A percentile compares a stretch with the other conserved stretches of the same genome.
Conservation (phyloP, 164 flowering plant species). For the Macadamia integrifolia region DNA sequence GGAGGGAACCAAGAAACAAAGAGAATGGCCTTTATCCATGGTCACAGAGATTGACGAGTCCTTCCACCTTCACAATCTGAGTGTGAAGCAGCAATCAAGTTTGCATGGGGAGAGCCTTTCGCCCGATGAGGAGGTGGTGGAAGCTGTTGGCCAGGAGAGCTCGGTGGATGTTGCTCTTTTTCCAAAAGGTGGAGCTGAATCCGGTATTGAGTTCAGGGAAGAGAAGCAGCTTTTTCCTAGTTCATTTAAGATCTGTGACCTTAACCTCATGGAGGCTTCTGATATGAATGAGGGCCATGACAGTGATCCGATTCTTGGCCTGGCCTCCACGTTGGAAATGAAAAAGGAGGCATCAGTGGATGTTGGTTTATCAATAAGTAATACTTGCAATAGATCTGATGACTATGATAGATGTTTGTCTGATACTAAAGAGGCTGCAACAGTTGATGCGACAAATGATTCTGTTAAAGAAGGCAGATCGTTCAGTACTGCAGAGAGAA, state of each 20-base stretch:
- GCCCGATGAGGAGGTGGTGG: slow-evolving; percentile 19
- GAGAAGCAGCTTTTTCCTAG: slow-evolving; percentile 66
- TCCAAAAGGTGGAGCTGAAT: slow-evolving; percentile 24
- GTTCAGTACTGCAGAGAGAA: slow-evolving; percentile 24
- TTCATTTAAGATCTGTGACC: slow-evolving; percentile 87
- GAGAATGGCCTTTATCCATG: slow-evolving; percentile 45
- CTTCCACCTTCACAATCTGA: slow-evolving; percentile 24
- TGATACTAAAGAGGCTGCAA: slow-evolving; percentile 46
- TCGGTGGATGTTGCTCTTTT: slow-evolving; percentile 23
- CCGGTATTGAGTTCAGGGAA: slow-evolving; percentile 33
- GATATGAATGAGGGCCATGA: slow-evolving; percentile 50
- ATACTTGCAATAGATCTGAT: slow-evolving; percentile 26
- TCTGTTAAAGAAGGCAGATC: slow-evolving; percentile 38
- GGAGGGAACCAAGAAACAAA: slow-evolving; percentile 48
- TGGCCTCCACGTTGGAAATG: slow-evolving; percentile 31
- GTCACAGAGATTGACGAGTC: slow-evolving; percentile 27
- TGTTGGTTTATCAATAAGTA: slow-evolving; percentile 53
- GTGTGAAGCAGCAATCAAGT: slow-evolving; percentile 20
- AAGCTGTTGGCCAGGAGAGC: slow-evolving; percentile 29
- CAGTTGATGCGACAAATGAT: slow-evolving; percentile 63
- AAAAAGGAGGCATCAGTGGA: slow-evolving; percentile 41
- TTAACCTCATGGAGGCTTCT: slow-evolving; percentile 67
- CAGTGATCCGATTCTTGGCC: slow-evolving; percentile 24
- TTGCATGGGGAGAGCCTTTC: slow-evolving; percentile 21
- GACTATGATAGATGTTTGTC: slow-evolving; percentile 26